A percentile compares a stretch with the other conserved stretches of the same genome.
Evolutionary conservation across 192 early-diverging fungal species (phyloP).

Genomic region (Mortierella hygrophila): DNA sequence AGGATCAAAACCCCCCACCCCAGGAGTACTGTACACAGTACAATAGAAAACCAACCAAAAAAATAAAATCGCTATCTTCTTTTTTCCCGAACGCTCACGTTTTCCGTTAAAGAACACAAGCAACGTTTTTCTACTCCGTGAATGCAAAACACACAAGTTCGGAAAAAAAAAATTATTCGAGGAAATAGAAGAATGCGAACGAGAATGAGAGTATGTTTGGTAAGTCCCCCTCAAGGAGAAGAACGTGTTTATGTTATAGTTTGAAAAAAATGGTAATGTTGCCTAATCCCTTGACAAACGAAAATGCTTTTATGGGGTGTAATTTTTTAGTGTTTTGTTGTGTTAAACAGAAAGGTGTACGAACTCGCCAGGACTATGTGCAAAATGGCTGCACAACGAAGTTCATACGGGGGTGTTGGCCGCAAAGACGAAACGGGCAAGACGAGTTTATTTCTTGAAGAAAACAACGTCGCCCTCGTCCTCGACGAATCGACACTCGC

Average conservation of each 20-base stretch:
- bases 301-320: constrained; percentile 6
- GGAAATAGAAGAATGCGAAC: neutral
- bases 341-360: neutral
- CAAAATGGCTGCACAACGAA: neutral
- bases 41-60: too few relatives aligned
- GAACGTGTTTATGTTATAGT: neutral
- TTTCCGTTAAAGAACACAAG: too few relatives aligned
- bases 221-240: neutral
- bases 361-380: neutral
- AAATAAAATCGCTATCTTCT: too few relatives aligned
- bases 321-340: neutral
- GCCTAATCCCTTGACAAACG: neutral
- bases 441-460: constrained; percentile 61
- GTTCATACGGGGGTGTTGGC: neutral
- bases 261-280: neutral
- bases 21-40: too few relatives aligned
- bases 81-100: too few relatives aligned
- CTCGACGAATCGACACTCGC: constrained; percentile 90
- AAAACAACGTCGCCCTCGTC: constrained; percentile 87
- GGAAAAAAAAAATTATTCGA: neutral
- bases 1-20: too few relatives aligned
- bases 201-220: neutral
- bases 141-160: neutral
- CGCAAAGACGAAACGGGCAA: neutral
- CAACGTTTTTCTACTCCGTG: neutral